A percentile compares a stretch with the other conserved stretches of the same genome.
Evolutionary conservation across 2,329 filamentous ascomycete species (phyloP).

Genomic region (Fusarium sp.): DNA sequence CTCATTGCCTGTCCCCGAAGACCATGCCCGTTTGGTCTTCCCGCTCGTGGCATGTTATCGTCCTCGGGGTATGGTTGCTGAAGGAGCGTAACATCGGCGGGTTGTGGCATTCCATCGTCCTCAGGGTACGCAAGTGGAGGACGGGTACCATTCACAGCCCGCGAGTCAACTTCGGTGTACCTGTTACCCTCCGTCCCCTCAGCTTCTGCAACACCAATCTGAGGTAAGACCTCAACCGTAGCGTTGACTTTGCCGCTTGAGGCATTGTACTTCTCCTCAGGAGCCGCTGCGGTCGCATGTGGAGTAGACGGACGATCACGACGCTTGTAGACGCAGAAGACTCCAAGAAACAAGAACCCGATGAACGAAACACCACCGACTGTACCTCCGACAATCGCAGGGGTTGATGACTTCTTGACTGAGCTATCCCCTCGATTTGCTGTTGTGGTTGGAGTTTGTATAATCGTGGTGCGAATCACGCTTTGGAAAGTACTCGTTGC

Average conservation of each 20-base stretch:
- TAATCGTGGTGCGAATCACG: background rate
- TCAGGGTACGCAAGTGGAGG: background rate
- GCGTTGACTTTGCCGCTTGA: background rate
- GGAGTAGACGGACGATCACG: background rate
- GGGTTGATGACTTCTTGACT: background rate
- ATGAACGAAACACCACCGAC: constrained; percentile 30
- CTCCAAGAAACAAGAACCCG: constrained; percentile 18
- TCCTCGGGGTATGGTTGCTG: background rate
- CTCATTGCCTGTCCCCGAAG: background rate
- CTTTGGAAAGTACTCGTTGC: background rate
- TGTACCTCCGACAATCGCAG: constrained; percentile 32
- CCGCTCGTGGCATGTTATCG: background rate
- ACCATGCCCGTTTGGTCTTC: background rate
- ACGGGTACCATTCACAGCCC: background rate
- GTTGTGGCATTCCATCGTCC: background rate
- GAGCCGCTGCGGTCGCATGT: background rate
- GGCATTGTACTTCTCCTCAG: background rate
- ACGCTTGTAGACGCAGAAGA: constrained; percentile 20
- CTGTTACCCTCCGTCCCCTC: constrained; percentile 16
- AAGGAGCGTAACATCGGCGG: background rate
- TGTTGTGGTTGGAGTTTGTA: background rate
- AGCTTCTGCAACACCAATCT: background rate
- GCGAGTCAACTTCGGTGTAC: constrained; percentile 8
- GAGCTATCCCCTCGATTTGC: background rate
- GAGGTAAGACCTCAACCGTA: background rate